phyloP scores from a whole-genome alignment of 2,329 filamentous ascomycete species.

The Cordyceps fumosorosea region DNA sequence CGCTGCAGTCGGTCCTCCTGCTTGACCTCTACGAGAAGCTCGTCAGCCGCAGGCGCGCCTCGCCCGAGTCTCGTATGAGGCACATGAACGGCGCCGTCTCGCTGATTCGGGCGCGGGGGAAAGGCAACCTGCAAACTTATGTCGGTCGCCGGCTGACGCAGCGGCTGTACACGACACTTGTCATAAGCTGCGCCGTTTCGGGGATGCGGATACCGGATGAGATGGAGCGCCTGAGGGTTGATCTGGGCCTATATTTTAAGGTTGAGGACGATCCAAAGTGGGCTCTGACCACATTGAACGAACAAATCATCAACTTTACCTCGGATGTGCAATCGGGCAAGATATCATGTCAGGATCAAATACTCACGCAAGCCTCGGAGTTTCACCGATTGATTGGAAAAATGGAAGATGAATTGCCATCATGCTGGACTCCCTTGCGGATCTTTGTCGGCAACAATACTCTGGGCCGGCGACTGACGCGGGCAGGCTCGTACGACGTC shows the following conservation, averaged over 20 bases:
- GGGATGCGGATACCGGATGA: conserved; percentile 14
- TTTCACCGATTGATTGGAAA: conserved; percentile 3
- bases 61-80: conserved; percentile 15
- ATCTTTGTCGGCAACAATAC: neutral
- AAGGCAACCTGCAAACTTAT: conserved; percentile 10
- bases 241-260: conserved; percentile 9
- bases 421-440: conserved; percentile 12
- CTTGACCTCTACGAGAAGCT: conserved; percentile 25
- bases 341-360: neutral
- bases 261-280: conserved; percentile 17
- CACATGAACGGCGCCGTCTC: conserved; percentile 20
- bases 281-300: conserved; percentile 16
- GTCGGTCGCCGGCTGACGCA: conserved; percentile 14
- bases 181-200: conserved; percentile 11
- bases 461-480: conserved; percentile 7
- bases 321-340: conserved; percentile 15
- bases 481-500: conserved; percentile 17
- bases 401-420: conserved; percentile 13
- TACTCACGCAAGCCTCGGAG: neutral
- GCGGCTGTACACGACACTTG: conserved; percentile 15
- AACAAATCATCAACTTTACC: conserved; percentile 16
- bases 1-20: conserved; percentile 20
- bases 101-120: conserved; percentile 15
- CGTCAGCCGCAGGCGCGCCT: conserved; percentile 13
- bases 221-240: conserved; percentile 2